A percentile compares a stretch with the other conserved stretches of the same genome.
phyloP scores from a whole-genome alignment of 108 stramenopile species.

The Cyclostephanos invisitatus region DNA sequence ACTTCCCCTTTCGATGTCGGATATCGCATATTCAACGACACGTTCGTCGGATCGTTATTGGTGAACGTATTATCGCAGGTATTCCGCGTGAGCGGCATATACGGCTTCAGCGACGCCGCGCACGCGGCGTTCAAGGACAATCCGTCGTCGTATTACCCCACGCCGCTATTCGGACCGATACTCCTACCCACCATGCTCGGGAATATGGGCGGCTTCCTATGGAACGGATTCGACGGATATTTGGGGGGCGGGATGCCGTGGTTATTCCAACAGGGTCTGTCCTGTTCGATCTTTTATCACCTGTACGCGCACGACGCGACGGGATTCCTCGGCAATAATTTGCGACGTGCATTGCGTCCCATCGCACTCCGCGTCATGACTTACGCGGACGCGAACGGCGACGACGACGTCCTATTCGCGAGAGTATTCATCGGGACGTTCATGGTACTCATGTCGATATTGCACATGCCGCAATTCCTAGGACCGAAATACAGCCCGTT shows the following conservation, averaged over 20 bases:
- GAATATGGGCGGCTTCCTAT: constrained; percentile 80
- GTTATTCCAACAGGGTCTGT: constrained; percentile 79
- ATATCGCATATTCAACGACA: constrained; percentile 51
- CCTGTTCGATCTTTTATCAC: constrained; percentile 75
- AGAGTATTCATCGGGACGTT: constrained; percentile 57
- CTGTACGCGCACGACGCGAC: constrained; percentile 70
- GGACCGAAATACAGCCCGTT: constrained; percentile 78
- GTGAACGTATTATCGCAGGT: constrained; percentile 60
- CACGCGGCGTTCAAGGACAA: constrained; percentile 56
- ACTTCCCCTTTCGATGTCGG: constrained; percentile 70
- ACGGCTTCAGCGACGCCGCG: constrained; percentile 56
- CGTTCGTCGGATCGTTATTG: constrained; percentile 51
- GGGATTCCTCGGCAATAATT: constrained; percentile 56
- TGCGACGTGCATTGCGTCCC: constrained; percentile 46
- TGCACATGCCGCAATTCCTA: constrained; percentile 66
- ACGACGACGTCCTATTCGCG: constrained; percentile 64
- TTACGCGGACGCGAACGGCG: constrained; percentile 38
- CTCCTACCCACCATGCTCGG: constrained; percentile 71
- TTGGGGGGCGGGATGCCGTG: constrained; percentile 71
- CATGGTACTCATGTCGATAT: constrained; percentile 67
- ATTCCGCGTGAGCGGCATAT: constrained; percentile 67
- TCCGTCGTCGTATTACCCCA: constrained; percentile 76
- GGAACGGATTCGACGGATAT: constrained; percentile 72
- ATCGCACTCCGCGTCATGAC: constrained; percentile 33
- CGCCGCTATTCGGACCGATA: constrained; percentile 80